These are phyloP conservation scores for Ceratocystis ficicola DNA, from an alignment of 2,329 filamentous ascomycete genomes.

Conservation along the genomic window DNA sequence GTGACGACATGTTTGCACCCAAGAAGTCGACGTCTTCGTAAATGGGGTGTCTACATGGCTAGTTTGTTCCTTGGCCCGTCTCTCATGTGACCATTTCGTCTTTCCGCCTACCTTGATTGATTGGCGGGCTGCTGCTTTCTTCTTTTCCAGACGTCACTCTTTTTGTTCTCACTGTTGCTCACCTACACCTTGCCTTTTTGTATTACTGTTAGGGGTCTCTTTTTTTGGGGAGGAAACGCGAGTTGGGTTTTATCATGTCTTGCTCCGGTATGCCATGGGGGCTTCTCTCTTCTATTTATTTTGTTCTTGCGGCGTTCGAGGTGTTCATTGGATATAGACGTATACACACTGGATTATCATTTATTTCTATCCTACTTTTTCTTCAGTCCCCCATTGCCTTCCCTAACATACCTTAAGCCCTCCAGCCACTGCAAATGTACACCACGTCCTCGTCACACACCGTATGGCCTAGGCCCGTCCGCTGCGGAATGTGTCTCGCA, in stretches of 20 bases:
- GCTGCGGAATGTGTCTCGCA: constrained; percentile 84
- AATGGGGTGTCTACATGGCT: neutral
- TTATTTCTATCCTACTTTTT: constrained; percentile 14
- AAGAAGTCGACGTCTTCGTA: constrained; percentile 25
- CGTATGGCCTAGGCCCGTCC: constrained; percentile 72
- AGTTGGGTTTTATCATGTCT: constrained; percentile 11
- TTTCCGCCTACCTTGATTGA: too few species aligned
- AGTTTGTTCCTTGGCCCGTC: too few species aligned
- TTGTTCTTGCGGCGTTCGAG: constrained; percentile 15
- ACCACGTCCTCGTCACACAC: constrained; percentile 62
- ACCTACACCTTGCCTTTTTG: too few species aligned
- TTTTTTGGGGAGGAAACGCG: too few species aligned
- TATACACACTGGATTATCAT: constrained; percentile 8
- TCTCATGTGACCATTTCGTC: too few species aligned
- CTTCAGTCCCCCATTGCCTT: neutral
- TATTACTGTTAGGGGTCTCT: too few species aligned
- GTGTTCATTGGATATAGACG: constrained; percentile 10
- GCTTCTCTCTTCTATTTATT: constrained; percentile 19
- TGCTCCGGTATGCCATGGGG: too few species aligned
- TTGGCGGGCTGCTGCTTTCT: too few species aligned
- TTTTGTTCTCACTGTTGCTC: too few species aligned
- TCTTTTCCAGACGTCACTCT: too few species aligned
- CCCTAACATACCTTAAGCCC: constrained; percentile 35
- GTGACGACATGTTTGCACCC: constrained; percentile 32
- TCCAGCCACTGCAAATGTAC: constrained; percentile 54